A percentile compares a stretch with the other conserved stretches of the same genome.
Evolutionary conservation across 2,329 filamentous ascomycete species (phyloP).

Genomic region (Penicillium sp.): DNA sequence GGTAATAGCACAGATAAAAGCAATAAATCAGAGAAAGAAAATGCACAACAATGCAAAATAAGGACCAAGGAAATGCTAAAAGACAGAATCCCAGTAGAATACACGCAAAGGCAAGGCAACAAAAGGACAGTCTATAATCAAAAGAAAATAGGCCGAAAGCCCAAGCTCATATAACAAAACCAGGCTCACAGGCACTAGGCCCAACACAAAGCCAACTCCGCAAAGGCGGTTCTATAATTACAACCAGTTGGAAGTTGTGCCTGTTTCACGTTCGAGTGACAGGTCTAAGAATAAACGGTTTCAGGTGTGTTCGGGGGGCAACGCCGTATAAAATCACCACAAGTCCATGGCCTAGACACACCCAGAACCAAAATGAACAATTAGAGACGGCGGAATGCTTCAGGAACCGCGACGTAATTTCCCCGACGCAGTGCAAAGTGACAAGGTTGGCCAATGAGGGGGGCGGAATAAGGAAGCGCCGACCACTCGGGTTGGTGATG

Average conservation of each 20-base stretch:
- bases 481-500: constrained; percentile 5
- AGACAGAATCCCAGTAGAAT: constrained; percentile 1
- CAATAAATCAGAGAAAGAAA: neutral
- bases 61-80: constrained; percentile 6
- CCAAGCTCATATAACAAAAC: neutral
- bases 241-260: constrained; percentile 10
- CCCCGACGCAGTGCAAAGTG: constrained; percentile 15
- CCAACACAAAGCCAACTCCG: constrained; percentile 9
- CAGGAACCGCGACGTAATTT: constrained; percentile 23
- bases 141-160: neutral
- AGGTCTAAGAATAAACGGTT: constrained; percentile 26
- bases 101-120: constrained; percentile 7
- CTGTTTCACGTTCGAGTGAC: constrained; percentile 25
- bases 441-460: constrained; percentile 20
- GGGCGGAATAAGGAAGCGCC: constrained; percentile 20
- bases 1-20: neutral
- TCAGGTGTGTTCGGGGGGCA: constrained; percentile 13
- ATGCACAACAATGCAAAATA: constrained; percentile 7
- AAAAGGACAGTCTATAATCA: constrained; percentile 5
- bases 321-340: constrained; percentile 4
- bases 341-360: constrained; percentile 13
- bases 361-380: constrained; percentile 5
- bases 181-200: neutral
- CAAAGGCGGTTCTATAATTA: constrained; percentile 25
- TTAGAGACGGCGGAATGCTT: constrained; percentile 13